Conservation (phyloP, 2,329 filamentous ascomycete species). For the Colletotrichum sp. region DNA sequence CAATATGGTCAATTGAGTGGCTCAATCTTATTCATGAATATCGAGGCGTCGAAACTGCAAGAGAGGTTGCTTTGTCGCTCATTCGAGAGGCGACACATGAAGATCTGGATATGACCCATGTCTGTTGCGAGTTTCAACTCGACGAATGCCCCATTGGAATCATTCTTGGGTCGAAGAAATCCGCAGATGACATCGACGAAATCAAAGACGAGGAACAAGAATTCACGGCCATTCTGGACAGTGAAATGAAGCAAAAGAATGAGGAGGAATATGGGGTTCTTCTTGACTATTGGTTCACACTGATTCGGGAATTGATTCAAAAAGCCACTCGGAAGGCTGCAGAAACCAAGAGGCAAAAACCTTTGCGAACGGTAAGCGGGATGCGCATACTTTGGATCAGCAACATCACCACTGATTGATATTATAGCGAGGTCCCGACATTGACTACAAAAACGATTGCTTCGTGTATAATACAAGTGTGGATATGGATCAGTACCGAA, state of each 20-base stretch:
- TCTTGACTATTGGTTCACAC: not conserved
- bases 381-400: not conserved
- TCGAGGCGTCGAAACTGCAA: not conserved
- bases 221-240: not conserved
- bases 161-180: accelerated
- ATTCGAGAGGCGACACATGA: not conserved
- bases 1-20: not conserved
- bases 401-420: accelerated
- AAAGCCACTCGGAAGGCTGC: not conserved
- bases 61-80: not conserved
- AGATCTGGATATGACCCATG: not conserved
- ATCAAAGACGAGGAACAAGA: not conserved
- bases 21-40: accelerated
- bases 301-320: accelerated
- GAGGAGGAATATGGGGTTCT: accelerated
- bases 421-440: not conserved
- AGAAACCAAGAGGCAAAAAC: not conserved
- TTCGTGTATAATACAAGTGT: not conserved
- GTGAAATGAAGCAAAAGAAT: accelerated
- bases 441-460: not conserved
- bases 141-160: not conserved
- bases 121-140: not conserved
- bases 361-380: not conserved
- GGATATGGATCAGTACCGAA: not conserved
- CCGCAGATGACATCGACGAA: accelerated